A percentile compares a stretch with the other conserved stretches of the same genome.
phyloP scores from a whole-genome alignment of 2,329 filamentous ascomycete genomes.

The Alternaria panax region DNA sequence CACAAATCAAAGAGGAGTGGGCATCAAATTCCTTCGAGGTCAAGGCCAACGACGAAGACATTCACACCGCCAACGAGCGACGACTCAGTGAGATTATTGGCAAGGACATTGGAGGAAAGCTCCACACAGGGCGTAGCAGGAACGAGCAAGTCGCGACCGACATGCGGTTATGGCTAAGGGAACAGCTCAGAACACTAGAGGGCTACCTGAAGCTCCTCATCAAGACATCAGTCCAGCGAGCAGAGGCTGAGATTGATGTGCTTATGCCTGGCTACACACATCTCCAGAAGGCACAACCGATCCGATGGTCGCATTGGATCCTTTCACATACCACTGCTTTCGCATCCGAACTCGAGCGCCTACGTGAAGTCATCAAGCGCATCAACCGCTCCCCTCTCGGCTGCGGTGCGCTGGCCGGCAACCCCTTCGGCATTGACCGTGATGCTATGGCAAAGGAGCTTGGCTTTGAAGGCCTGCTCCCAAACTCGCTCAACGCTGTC shows the following conservation, averaged over 20 bases:
- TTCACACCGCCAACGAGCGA: constrained; percentile 63
- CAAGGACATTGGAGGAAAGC: constrained; percentile 83
- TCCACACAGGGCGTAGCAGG: constrained; percentile 85
- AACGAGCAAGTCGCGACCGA: constrained; percentile 92
- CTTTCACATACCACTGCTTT: constrained; percentile 78
- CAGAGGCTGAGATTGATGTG: constrained; percentile 76
- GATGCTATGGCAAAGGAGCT: constrained; percentile 80
- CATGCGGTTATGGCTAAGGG: constrained; percentile 87
- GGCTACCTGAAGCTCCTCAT: constrained; percentile 72
- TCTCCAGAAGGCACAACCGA: constrained; percentile 80
- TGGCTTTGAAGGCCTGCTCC: constrained; percentile 76
- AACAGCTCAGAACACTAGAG: constrained; percentile 76
- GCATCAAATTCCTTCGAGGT: constrained; percentile 55
- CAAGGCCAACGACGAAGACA: constrained; percentile 61
- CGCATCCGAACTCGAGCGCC: constrained; percentile 75
- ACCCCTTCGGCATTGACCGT: constrained; percentile 83
- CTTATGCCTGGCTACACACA: constrained; percentile 92
- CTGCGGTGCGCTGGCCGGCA: constrained; percentile 79
- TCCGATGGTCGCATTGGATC: constrained; percentile 84
- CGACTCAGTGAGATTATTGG: constrained; percentile 80
- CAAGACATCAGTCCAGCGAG: constrained; percentile 70
- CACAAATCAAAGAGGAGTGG: constrained; percentile 62
- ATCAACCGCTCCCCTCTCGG: constrained; percentile 77
- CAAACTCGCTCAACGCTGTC: constrained; percentile 79
- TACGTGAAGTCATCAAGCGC: constrained; percentile 75